Evolutionary conservation across 2,329 filamentous ascomycete genomes (phyloP).

Genomic region (Claviceps arundinis): DNA sequence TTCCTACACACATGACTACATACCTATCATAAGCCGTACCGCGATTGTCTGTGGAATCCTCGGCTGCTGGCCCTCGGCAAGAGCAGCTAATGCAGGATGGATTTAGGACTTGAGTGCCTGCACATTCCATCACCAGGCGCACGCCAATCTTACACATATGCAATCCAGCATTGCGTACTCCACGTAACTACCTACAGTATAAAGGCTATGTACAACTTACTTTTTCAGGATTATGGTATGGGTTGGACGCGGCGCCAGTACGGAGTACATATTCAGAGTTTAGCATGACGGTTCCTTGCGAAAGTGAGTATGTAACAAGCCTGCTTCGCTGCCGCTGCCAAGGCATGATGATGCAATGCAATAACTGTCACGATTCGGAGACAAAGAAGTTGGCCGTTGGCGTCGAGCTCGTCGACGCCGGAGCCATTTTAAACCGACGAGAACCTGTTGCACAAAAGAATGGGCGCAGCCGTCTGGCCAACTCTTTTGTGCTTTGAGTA

Average conservation of each 20-base stretch:
- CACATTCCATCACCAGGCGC: background rate
- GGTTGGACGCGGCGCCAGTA: background rate
- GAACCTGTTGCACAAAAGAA: background rate
- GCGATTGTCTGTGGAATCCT: too few species aligned
- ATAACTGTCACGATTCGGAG: background rate
- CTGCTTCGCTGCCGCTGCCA: background rate
- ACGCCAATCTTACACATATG: background rate
- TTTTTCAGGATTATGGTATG: too few species aligned
- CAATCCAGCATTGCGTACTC: background rate
- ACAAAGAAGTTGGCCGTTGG: background rate
- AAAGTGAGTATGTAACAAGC: background rate
- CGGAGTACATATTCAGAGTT: background rate
- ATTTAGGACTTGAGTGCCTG: background rate
- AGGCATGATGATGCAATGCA: background rate
- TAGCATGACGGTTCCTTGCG: background rate
- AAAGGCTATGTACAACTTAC: too few species aligned
- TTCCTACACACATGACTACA: too few species aligned
- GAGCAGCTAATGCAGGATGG: background rate
- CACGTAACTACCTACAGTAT: background rate
- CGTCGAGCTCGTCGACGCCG: background rate
- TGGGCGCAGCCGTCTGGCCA: background rate
- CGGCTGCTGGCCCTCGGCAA: background rate
- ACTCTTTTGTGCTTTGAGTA: background rate
- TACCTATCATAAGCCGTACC: too few species aligned
- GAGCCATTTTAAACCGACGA: background rate